Evolutionary conservation across 331 rosid genomes (phyloP), one percentile per base, ranked within the genome.

Genomic region (Cydonia oblonga): DNA sequence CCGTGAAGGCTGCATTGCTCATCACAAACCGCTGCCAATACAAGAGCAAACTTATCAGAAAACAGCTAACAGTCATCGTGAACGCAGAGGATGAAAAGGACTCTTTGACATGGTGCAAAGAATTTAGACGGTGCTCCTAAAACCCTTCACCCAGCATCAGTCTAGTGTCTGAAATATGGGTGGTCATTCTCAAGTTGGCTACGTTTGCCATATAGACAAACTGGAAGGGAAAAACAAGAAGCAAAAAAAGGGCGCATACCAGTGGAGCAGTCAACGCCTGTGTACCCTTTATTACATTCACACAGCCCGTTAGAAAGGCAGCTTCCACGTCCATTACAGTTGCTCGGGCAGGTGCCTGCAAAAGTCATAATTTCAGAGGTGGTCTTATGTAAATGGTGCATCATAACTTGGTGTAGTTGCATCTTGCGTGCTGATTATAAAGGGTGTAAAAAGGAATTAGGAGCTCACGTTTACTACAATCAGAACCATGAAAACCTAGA

Each of bases 1-100:
- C 98, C 98, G 76, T 93, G 97, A 64, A 93, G 96, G 81, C 98
- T 93, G 84, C 98, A 93, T 82, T 93, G 98, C 79, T 90, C 97
- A 63, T 93, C 98, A 66, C 98, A 93, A 66, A 90, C 85, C 69
- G 95, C 98, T 93, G 96, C 85, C 75, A 20, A 81, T 78, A 76
- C 25, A 71, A 23, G 54, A 66, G 33, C 70, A 67, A 44, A 1
- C 71, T 73, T 3, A 63, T 42, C 16, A 32, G 38, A 42, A 52
- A 29, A 64, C 51, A 68, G 25, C 23, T 16, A 33, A 30, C 3
- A 63, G 59, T 44, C 58, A 60, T 68, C 13, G 65, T 38, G 42
- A 26, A 30, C 65, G 23, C n/a, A n/a, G n/a, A n/a, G n/a, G n/a
- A n/a, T n/a, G n/a, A n/a, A n/a, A n/a, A n/a, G n/a, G n/a, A n/a